Evolutionary conservation across 768 basidiomycete species (phyloP).

Genomic region (Russula compacta): DNA sequence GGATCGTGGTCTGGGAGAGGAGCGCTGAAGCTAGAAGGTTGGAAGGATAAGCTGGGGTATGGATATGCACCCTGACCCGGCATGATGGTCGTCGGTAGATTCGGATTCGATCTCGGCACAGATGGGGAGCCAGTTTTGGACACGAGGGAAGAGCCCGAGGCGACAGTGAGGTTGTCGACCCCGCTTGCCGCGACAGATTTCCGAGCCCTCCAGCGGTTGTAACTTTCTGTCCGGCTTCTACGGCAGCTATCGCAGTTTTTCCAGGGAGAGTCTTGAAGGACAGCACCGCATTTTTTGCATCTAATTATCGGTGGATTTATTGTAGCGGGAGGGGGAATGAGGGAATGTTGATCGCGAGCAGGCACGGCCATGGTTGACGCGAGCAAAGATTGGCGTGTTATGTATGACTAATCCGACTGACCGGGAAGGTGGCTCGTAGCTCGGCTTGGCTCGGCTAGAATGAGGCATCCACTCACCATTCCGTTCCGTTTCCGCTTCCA

Average conservation of each 20-base stretch:
- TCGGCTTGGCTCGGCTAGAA: neutral
- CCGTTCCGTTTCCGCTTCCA: neutral
- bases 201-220: neutral
- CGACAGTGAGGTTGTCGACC: neutral
- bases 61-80: neutral
- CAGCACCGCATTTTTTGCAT: neutral
- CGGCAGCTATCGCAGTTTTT: slow-evolving; percentile 7
- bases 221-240: neutral
- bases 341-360: neutral
- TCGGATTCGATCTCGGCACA: neutral
- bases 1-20: neutral
- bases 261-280: neutral
- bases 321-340: neutral
- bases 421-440: no score
- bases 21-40: neutral
- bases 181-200: neutral
- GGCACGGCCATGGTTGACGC: neutral
- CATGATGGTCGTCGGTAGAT: neutral
- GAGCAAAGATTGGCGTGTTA: no score
- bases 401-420: no score
- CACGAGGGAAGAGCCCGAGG: neutral
- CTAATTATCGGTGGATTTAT: neutral
- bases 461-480: neutral
- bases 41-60: neutral
- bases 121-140: neutral